Evolutionary conservation across 257 asterid genomes (phyloP).

Genomic region (Solanum dulcamara): DNA sequence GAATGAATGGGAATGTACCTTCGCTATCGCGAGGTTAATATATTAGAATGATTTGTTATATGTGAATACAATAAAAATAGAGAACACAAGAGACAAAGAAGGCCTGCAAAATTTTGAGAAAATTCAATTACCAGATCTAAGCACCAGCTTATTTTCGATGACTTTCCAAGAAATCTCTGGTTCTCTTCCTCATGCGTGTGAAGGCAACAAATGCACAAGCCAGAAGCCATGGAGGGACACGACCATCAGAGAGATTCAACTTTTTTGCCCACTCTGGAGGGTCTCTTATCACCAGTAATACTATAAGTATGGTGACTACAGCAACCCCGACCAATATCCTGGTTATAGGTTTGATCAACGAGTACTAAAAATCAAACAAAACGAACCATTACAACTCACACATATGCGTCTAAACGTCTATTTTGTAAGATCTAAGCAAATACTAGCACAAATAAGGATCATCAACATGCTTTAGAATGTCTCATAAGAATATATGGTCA

Average conservation of each 20-base stretch:
- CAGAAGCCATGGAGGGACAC: slow-evolving; percentile 12
- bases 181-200: slow-evolving; percentile 14
- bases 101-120: background rate
- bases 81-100: background rate
- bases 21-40: background rate
- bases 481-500: background rate
- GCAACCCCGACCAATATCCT: slow-evolving; percentile 7
- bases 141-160: background rate
- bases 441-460: background rate
- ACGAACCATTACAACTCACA: background rate
- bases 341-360: slow-evolving; percentile 8
- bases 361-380: background rate
- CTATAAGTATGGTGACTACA: background rate
- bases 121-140: background rate
- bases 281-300: background rate
- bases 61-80: background rate
- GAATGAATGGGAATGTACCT: background rate
- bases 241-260: slow-evolving; percentile 10
- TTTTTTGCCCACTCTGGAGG: slow-evolving; percentile 12
- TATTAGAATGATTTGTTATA: background rate
- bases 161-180: slow-evolving; percentile 1
- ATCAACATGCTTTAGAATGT: background rate
- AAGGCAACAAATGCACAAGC: slow-evolving; percentile 10
- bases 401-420: background rate
- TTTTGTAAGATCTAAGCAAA: background rate